Base-by-base conservation (phyloP, 192 early-diverging fungal genomes). In the Coemansia sp. region DNA sequence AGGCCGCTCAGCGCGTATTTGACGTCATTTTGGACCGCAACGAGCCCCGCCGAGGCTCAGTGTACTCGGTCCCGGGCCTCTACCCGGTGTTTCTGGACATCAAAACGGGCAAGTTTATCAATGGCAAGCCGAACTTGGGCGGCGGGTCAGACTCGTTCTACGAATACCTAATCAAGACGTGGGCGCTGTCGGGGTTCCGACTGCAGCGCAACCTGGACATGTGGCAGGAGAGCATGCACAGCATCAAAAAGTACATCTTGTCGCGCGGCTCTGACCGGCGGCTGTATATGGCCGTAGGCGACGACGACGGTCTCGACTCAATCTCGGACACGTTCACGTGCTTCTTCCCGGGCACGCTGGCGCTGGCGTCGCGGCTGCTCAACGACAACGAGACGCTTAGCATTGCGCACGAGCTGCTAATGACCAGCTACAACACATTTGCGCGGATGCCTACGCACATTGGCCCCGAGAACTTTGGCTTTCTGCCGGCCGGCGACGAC, bases 111-210 rank as follows among this genome's bases (percentile, higher is more conserved):
- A 68, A 74, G 50, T 79, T 70, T 48, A 32, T 67, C 22, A 54
- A 48, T 19, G 70, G 70, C 34, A 69, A 79, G 65, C 86, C 87
- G 44, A 88, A 92, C 25, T 79, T 95, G 27, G 95, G 95, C 4
- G 86, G 87, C 20, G 81, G 90, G 15, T 92, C 91, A 5, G 95
- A 98, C 48, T 89, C 86, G 22, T 98, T 94, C 60, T 98, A 98
- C 75, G 92, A 97, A 76, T 97, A 97, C 60, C 73, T 94, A 36
- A 85, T 88, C 49, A 97, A 97, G 60, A 90, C 92, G 50, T 94
- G 88, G 64, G 74, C 93, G 12, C 87, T 89, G 48, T 91, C 92
- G 0, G 82, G 62, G 1, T 78, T 72, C 47, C 54, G 53, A 48
- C 60, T 78, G 14, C 64, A 78, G 51, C 64, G 70, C 19, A 68